phyloP scores from a whole-genome alignment of 2,329 filamentous ascomycete genomes.

The Pseudocercospora fuligena region DNA sequence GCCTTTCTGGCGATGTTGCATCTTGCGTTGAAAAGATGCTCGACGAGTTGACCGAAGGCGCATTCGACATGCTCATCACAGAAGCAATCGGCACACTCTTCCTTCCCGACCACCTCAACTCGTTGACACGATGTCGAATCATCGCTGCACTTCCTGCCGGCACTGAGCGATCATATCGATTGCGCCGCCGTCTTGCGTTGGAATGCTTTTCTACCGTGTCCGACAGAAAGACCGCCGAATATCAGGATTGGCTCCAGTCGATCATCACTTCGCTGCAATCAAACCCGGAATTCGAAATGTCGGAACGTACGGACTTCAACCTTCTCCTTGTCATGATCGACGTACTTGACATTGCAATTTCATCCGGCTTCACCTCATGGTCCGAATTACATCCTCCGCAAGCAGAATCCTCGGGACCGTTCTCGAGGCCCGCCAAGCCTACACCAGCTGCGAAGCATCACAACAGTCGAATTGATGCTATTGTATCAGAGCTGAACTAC shows the following conservation, averaged over 20 bases:
- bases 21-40: slow-evolving; percentile 32
- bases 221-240: not conserved
- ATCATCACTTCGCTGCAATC: slow-evolving; percentile 35
- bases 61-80: slow-evolving; percentile 24
- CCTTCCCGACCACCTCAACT: slow-evolving; percentile 18
- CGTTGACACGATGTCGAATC: slow-evolving; percentile 59
- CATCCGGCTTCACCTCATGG: slow-evolving; percentile 59
- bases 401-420: slow-evolving; percentile 10
- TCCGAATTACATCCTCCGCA: slow-evolving; percentile 25
- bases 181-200: slow-evolving; percentile 70
- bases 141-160: slow-evolving; percentile 64
- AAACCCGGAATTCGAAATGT: slow-evolving; percentile 57
- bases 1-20: slow-evolving; percentile 20
- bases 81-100: slow-evolving; percentile 24
- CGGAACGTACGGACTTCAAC: slow-evolving; percentile 67
- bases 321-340: slow-evolving; percentile 68
- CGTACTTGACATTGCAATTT: slow-evolving; percentile 76
- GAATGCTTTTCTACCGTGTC: slow-evolving; percentile 61
- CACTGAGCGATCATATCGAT: slow-evolving; percentile 58
- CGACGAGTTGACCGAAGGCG: slow-evolving; percentile 23
- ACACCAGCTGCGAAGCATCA: slow-evolving; percentile 58
- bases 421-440: slow-evolving; percentile 20
- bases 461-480: slow-evolving; percentile 71
- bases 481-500: slow-evolving; percentile 63
- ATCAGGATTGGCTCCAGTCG: slow-evolving; percentile 25